Evolutionary conservation across 2,329 filamentous ascomycete genomes (phyloP), one percentile per base, ranked within the genome.

Genomic region (Hymenoscyphus fructigenus): DNA sequence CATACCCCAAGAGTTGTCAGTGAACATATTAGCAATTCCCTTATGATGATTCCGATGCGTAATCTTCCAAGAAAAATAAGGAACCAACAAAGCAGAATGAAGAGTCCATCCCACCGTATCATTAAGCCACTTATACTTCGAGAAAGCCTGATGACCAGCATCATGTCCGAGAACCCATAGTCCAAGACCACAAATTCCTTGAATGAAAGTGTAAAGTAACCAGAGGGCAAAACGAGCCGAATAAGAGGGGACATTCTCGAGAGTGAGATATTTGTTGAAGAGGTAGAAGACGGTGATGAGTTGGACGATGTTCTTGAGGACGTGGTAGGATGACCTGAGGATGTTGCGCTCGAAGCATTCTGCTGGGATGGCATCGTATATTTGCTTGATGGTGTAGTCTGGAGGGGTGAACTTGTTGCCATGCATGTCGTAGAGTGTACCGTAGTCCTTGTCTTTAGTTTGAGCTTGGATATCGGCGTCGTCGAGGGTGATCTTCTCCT

Each of bases 11-110:
- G 82, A 84, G 77, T 85, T 99, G 80, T 99, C 95, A 72, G 94
- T 91, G 81, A 96, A 93, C 81, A 99, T 89, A 84, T 99, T 88
- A 73, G 93, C 95, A 50, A 95, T 99, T 69, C 93, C 93, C 86
- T 98, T 98, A 91, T 99, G 95, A 84, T 99, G 95, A 88, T 97
- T 97, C 83, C 92, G 91, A 83, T 99, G 95, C 71, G 93, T 97
- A 80, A 98, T 93, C 83, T 98, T 96, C 95, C 95, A 99, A 77
- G 92, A 96, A 83, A 97, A 99, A 83, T 98, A 99, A 20, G 95
- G 95, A 59, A 99, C 94, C 64, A 97, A 84, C 41, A 97, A 87
- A 53, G 88, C 79, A 47, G 93, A 97, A 83, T 98, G 94, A 73
- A 92, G 87, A 76, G 97, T 79, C 91, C 92, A 97, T 75, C 94